Percentiles rank a stretch among this genome's conserved stretches.
Evolutionary conservation across 176 grass and related monocot species (phyloP).

Genomic region (Oryza glumipatula): DNA sequence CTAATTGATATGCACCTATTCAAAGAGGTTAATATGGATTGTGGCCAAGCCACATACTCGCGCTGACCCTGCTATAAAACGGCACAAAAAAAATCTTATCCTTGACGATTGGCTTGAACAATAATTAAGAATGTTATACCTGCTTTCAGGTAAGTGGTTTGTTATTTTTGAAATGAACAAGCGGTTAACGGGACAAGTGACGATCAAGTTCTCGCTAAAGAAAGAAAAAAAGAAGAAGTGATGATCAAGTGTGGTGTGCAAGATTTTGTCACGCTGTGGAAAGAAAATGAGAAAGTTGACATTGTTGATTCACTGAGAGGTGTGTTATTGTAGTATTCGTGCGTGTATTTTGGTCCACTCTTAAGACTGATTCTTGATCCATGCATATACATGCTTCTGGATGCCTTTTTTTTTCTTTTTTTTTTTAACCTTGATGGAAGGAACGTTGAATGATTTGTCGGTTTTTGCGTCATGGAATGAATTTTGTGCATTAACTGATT

Average conservation of each 20-base stretch:
- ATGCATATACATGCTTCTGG: too few species aligned
- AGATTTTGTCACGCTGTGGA: neutral
- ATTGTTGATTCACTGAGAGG: neutral
- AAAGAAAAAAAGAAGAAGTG: neutral
- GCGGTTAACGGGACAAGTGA: neutral
- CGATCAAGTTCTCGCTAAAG: too few species aligned
- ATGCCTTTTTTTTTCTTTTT: too few species aligned
- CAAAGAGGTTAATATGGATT: too few species aligned
- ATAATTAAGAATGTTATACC: too few species aligned
- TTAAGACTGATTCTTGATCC: slow-evolving; percentile 29
- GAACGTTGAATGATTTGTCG: neutral
- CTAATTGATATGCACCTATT: too few species aligned
- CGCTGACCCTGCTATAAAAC: too few species aligned
- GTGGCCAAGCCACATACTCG: too few species aligned
- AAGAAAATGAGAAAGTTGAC: slow-evolving; percentile 18
- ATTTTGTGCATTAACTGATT: neutral
- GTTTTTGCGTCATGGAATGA: slow-evolving; percentile 13
- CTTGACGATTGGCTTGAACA: too few species aligned
- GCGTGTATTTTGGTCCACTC: slow-evolving; percentile 1
- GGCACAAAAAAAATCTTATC: too few species aligned
- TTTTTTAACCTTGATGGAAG: neutral
- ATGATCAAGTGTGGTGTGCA: slow-evolving; percentile 11
- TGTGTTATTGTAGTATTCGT: neutral
- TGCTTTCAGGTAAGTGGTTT: too few species aligned
- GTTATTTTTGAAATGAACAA: too few species aligned